phyloP scores from a whole-genome alignment of 2,329 filamentous ascomycete genomes.

The Dryadomyces quercus-mongolicae region DNA sequence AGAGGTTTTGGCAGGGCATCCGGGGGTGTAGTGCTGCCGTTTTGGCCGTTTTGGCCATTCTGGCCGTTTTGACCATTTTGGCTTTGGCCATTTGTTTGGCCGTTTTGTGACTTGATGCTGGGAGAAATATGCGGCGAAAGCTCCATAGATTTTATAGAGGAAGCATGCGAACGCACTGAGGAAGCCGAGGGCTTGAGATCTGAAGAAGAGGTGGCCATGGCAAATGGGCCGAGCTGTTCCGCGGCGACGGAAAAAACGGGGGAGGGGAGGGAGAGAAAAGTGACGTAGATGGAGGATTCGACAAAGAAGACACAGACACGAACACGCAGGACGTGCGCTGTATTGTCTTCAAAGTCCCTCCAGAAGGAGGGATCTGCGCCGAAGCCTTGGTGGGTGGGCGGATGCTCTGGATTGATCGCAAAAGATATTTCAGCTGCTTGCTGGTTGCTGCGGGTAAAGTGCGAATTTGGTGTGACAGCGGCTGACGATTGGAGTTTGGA shows the following conservation, averaged over 20 bases:
- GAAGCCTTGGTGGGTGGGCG: background rate
- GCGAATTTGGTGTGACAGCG: background rate
- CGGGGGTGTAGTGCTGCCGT: conserved; percentile 10
- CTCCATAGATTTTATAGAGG: conserved; percentile 37
- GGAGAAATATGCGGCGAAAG: conserved; percentile 26
- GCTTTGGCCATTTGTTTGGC: conserved; percentile 5
- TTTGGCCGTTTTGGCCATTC: background rate
- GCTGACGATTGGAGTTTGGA: background rate
- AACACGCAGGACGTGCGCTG: conserved; percentile 1
- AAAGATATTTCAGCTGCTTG: no score
- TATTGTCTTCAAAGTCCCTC: conserved; percentile 1
- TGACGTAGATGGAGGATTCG: background rate
- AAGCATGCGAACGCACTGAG: conserved; percentile 35
- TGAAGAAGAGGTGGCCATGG: background rate
- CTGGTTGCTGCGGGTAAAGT: background rate
- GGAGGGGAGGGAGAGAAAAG: background rate
- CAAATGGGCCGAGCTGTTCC: no score
- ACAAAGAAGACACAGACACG: conserved; percentile 3
- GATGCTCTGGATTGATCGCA: background rate
- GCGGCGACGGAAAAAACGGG: background rate
- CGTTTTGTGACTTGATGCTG: conserved; percentile 27
- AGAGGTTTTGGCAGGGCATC: conserved; percentile 19
- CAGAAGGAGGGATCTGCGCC: background rate
- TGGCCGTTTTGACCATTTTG: no score
- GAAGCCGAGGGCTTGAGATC: conserved; percentile 23